These are phyloP conservation scores for Naegleria fowleri DNA, from an alignment of 208 protist genomes.

Conservation along the genomic window DNA sequence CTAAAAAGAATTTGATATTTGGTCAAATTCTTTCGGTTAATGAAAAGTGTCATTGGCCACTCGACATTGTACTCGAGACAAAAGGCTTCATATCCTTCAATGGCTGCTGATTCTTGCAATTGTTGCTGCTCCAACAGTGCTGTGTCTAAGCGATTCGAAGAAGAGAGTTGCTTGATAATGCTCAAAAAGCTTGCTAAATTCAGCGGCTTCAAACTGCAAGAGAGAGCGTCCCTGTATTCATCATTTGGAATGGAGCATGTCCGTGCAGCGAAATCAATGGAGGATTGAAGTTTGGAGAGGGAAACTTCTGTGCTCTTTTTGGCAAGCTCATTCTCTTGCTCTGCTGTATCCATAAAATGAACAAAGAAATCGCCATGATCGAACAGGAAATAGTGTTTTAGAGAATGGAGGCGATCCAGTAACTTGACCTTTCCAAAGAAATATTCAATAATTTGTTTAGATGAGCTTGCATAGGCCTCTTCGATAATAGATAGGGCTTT, in stretches of 20 bases:
- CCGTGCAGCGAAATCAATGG: constrained; percentile 45
- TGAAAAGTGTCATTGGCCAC: constrained; percentile 57
- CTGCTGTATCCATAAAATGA: constrained; percentile 57
- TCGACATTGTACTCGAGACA: constrained; percentile 46
- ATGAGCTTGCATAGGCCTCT: constrained; percentile 32
- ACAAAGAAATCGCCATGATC: constrained; percentile 58
- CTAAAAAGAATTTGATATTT: constrained; percentile 69
- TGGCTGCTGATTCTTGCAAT: neutral
- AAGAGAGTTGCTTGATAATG: neutral
- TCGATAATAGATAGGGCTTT: constrained; percentile 40
- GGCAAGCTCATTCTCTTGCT: constrained; percentile 41
- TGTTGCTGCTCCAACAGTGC: neutral
- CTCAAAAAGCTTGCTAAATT: neutral
- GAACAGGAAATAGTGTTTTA: constrained; percentile 55
- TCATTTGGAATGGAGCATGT: constrained; percentile 36
- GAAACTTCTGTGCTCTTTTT: constrained; percentile 39
- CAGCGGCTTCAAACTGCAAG: constrained; percentile 35
- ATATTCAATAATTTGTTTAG: neutral
- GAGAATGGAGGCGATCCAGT: neutral
- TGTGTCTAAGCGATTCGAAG: neutral
- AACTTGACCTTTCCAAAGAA: neutral
- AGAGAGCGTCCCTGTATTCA: constrained; percentile 38
- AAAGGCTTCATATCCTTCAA: constrained; percentile 39
- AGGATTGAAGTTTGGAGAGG: constrained; percentile 35
- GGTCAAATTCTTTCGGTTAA: constrained; percentile 48